phyloP scores from a whole-genome alignment of 139 green algal genomes.

The Zygnema cylindricum region DNA sequence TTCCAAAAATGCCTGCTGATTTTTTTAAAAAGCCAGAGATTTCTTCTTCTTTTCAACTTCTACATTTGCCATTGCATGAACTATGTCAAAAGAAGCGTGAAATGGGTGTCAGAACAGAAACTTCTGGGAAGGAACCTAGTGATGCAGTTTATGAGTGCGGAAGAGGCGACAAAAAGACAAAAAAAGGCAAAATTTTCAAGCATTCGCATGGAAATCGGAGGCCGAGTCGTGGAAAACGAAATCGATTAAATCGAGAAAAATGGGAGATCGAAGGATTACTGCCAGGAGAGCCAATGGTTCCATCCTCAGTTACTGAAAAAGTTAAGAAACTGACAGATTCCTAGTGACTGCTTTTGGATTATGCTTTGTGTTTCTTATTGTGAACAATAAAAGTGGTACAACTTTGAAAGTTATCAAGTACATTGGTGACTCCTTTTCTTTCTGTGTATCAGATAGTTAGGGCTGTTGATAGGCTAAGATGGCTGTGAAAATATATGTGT shows the following conservation, averaged over 20 bases:
- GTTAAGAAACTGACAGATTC: background rate
- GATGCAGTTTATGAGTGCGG: background rate
- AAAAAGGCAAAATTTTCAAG: background rate
- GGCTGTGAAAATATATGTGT: too few species aligned
- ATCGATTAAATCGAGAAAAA: background rate
- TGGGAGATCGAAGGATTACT: background rate
- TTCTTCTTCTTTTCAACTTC: too few species aligned
- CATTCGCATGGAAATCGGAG: background rate
- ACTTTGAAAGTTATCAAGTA: too few species aligned
- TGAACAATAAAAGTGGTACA: too few species aligned
- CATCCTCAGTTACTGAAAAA: background rate
- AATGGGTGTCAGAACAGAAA: too few species aligned
- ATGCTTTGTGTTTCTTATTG: background rate
- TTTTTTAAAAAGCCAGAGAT: too few species aligned
- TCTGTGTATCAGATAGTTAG: too few species aligned
- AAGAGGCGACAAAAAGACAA: background rate
- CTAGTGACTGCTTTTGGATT: background rate
- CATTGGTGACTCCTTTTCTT: too few species aligned
- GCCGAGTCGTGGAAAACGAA: background rate
- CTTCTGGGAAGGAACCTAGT: background rate
- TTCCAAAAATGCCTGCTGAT: too few species aligned
- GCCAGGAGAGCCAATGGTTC: background rate
- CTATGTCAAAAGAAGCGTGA: too few species aligned
- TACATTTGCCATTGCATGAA: too few species aligned
- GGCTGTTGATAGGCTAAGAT: too few species aligned